Conservation (phyloP, 2,329 filamentous ascomycete species). For the Aspergillus aculeatinus region DNA sequence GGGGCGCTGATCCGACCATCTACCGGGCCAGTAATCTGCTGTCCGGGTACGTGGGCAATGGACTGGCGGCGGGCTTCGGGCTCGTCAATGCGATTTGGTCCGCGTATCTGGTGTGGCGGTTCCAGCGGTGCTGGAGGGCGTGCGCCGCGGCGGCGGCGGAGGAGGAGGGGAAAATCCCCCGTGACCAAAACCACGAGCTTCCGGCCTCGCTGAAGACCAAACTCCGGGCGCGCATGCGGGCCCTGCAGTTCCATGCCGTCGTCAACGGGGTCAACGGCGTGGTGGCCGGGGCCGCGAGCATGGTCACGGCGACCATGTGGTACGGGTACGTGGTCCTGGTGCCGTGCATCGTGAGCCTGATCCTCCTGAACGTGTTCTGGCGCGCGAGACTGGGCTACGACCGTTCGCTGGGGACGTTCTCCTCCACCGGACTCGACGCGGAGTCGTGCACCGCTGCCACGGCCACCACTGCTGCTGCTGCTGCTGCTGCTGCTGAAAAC, state of each 20-base stretch:
- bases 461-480: background rate
- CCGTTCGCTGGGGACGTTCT: slow-evolving; percentile 25
- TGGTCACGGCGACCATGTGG: slow-evolving; percentile 54
- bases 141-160: slow-evolving; percentile 16
- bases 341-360: slow-evolving; percentile 50
- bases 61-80: slow-evolving; percentile 51
- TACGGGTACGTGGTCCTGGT: slow-evolving; percentile 54
- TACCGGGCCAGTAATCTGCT: slow-evolving; percentile 53
- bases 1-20: slow-evolving; percentile 45
- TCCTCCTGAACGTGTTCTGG: slow-evolving; percentile 53
- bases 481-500: too few species aligned
- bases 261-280: slow-evolving; percentile 50
- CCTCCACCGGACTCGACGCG: background rate
- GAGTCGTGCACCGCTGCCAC: background rate
- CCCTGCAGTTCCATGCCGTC: slow-evolving; percentile 47
- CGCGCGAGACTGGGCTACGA: slow-evolving; percentile 50
- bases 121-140: slow-evolving; percentile 39
- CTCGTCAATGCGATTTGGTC: slow-evolving; percentile 53
- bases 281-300: slow-evolving; percentile 50
- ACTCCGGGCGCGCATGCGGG: slow-evolving; percentile 32
- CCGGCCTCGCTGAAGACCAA: background rate
- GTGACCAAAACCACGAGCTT: slow-evolving; percentile 4
- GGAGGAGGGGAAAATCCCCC: slow-evolving; percentile 14
- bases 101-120: slow-evolving; percentile 43
- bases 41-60: slow-evolving; percentile 58